phyloP scores from a whole-genome alignment of 208 protist genomes.

The Phytomonas francai region DNA sequence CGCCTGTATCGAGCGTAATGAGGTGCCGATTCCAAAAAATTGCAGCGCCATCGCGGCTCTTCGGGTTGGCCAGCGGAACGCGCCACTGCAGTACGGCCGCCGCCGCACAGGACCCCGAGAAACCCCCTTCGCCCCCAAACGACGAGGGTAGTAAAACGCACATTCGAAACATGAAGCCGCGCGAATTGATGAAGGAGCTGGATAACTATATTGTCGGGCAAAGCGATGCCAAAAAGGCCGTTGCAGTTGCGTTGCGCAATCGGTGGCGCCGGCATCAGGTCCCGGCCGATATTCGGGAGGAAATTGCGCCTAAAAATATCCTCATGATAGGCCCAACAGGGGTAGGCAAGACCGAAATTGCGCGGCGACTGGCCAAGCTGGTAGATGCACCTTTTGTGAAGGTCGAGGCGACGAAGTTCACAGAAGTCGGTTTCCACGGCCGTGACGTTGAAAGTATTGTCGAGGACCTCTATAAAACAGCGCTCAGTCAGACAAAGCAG shows the following conservation, averaged over 20 bases:
- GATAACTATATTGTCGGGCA: slow-evolving; percentile 97
- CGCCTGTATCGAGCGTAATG: slow-evolving; percentile 2
- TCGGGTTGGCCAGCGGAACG: slow-evolving; percentile 11
- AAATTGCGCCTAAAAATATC: slow-evolving; percentile 93
- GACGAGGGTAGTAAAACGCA: slow-evolving; percentile 27
- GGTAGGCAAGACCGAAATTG: slow-evolving; percentile 96
- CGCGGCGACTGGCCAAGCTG: slow-evolving; percentile 94
- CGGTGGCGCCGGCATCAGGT: slow-evolving; percentile 92
- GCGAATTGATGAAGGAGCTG: slow-evolving; percentile 91
- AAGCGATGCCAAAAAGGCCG: slow-evolving; percentile 95
- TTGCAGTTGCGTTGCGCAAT: slow-evolving; percentile 94
- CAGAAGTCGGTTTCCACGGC: slow-evolving; percentile 95
- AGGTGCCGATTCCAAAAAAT: background rate
- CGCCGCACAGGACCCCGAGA: slow-evolving; percentile 24
- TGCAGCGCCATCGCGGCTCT: slow-evolving; percentile 1
- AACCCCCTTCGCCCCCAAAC: slow-evolving; percentile 15
- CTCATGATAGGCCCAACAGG: slow-evolving; percentile 93
- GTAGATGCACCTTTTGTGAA: slow-evolving; percentile 97
- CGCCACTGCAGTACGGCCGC: slow-evolving; percentile 50
- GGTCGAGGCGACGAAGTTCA: slow-evolving; percentile 98
- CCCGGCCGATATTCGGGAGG: slow-evolving; percentile 79
- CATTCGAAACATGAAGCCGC: slow-evolving; percentile 87
- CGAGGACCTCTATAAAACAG: slow-evolving; percentile 93
- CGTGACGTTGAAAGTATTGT: slow-evolving; percentile 97
- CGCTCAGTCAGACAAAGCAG: slow-evolving; percentile 88